Base-by-base conservation (phyloP, 306 rosid species). In the Prunus salicina region DNA sequence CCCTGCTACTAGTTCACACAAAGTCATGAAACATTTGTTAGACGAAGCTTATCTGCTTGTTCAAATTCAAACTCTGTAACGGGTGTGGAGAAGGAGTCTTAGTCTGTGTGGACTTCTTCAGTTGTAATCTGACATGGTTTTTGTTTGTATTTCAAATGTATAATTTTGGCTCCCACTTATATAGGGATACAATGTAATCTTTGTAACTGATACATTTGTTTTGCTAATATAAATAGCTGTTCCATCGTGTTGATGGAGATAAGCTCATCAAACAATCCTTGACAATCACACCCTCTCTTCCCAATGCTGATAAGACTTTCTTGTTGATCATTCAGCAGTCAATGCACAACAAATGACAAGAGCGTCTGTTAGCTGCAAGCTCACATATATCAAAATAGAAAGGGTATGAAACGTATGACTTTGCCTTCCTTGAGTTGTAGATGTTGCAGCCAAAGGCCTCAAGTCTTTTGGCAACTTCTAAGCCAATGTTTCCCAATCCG, bases 401-500 rank as follows among this genome's bases (percentile, higher is more conserved):
- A 4, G 78, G 78, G 72, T 81, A 82, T 13, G 84, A 28, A 52
- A 84, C 49, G 19, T 22, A 8, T 62, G 85, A 75, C 25, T 84
- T 88, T 67, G 64, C 38, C 46, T 62, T 82, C 71, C 90, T 84
- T 15, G 92, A 86, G 69, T 75, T 79, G 78, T 90, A 77, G 68
- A 84, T 49, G 0, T 2, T 86, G 87, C 91, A 87, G 3, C 77
- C 86, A 9, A 86, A 84, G 19, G 78, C 84, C 66, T 82, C 82
- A 12, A 87, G 81, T 73, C 91, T 38, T 80, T 18, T 80, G 4
- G 87, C 94, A 3, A 89, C 87, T 80, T 81, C 80, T 25, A 53
- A 43, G 71, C 90, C 94, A 25, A 89, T 84, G 70, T 67, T 86
- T 56, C 89, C 88, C 55, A 90, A 51, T 5, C 90, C 90, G 75